phyloP scores from a whole-genome alignment of 2,329 filamentous ascomycete genomes.

The Fusarium sp. region DNA sequence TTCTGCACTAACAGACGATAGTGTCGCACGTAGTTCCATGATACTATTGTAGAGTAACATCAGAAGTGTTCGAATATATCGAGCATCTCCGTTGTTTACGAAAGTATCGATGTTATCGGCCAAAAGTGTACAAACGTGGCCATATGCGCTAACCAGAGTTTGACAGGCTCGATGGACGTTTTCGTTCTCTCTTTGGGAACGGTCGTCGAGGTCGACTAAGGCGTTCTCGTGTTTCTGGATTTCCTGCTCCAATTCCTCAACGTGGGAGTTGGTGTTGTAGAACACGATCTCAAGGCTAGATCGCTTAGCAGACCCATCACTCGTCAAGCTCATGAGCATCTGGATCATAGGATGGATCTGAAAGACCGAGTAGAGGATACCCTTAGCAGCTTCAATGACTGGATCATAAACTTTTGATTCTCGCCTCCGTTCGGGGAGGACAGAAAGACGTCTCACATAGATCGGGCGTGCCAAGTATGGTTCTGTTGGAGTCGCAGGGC shows the following conservation, averaged over 20 bases:
- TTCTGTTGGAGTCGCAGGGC: conserved; percentile 68
- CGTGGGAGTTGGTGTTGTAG: conserved; percentile 72
- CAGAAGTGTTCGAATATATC: conserved; percentile 71
- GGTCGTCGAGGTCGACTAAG: conserved; percentile 56
- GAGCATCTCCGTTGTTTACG: conserved; percentile 70
- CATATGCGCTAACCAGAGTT: conserved; percentile 70
- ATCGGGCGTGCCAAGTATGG: conserved; percentile 65
- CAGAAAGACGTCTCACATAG: conserved; percentile 69
- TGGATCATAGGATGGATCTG: conserved; percentile 74
- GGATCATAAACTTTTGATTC: conserved; percentile 69
- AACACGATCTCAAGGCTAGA: conserved; percentile 73
- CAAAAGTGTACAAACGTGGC: conserved; percentile 69
- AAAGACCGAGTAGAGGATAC: conserved; percentile 72
- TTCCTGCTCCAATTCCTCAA: conserved; percentile 71
- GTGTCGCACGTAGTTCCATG: conserved; percentile 69
- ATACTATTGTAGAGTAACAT: conserved; percentile 72
- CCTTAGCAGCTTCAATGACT: conserved; percentile 70
- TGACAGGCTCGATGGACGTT: conserved; percentile 70
- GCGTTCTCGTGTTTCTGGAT: conserved; percentile 67
- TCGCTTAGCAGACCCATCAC: conserved; percentile 66
- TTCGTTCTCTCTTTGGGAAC: conserved; percentile 64
- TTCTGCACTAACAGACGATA: conserved; percentile 47
- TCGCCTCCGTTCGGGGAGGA: conserved; percentile 68
- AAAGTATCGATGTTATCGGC: conserved; percentile 70
- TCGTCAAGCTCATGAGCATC: conserved; percentile 68